Base-by-base conservation (phyloP, 1,139 yeast species). In the Yamadazyma triangularis region DNA sequence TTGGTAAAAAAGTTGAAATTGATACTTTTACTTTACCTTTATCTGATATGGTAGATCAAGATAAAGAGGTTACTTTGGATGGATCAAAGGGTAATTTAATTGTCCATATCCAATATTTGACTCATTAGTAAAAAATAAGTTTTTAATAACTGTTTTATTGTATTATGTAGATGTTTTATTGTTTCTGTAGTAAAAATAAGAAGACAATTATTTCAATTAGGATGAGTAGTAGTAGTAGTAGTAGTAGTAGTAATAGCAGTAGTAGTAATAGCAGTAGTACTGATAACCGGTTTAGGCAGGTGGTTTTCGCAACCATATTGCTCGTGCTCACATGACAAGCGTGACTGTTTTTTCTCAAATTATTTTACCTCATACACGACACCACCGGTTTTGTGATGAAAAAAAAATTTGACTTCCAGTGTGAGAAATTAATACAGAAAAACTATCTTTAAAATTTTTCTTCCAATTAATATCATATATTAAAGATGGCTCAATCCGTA, bases 1-100 rank as follows among this genome's bases (percentile, higher is more conserved):
- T 89, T 45, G 91, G 95, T 26, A 79, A 83, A 48, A 79, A 75
- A 41, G 66, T 67, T 26, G 83, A 76, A 32, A 40, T 87, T 29
- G 95, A 85, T 11, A 69, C 67, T 31, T 78, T 76, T 4, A 52
- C 56, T 14, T 42, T 77, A 25, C 47, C 48, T 10, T 57, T 77
- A 40, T 35, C 49, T n/a, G 72, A 70, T 13, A 36, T 54, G 29
- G 58, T 59, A 44, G 63, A 63, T 19, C 7, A 19, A 4, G 47
- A 50, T 24, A 63, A 60, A 13, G 54, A 56, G 25, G 33, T 62
- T 20, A 38, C 44, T 4, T 44, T 66, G 28, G 42, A 44, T 4
- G 54, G 54, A 10, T 60, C 53, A 4, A 40, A 42, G 4, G 73
- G 71, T 14, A 47, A 44, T 8, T 48, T 67, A 41, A 39, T 45